Conservation (phyloP, 2,329 filamentous ascomycete species). For the Colletotrichum viniferum region DNA sequence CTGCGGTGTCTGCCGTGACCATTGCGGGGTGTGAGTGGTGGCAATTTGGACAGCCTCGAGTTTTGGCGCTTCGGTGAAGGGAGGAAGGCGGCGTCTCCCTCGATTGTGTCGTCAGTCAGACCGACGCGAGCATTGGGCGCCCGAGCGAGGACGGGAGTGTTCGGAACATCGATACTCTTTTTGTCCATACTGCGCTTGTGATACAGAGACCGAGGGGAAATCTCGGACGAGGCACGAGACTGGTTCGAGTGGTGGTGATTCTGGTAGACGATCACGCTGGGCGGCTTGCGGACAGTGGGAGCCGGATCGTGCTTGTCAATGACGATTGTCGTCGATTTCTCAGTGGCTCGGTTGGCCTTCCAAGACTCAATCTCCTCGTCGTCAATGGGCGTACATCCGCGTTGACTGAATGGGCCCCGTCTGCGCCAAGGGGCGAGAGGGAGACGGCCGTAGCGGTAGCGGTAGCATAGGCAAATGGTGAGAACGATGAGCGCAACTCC, state of each 20-base stretch:
- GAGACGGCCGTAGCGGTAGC: constrained; percentile 36
- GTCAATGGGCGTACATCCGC: constrained; percentile 63
- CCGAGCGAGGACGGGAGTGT: constrained; percentile 57
- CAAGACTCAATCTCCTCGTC: constrained; percentile 71
- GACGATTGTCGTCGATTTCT: constrained; percentile 33
- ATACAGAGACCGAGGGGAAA: constrained; percentile 5
- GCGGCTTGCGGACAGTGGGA: constrained; percentile 45
- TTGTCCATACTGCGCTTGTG: constrained; percentile 30
- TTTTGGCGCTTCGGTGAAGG: constrained; percentile 55
- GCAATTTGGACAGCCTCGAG: constrained; percentile 57
- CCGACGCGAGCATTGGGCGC: constrained; percentile 68
- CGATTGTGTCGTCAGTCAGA: constrained; percentile 64
- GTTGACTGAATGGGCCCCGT: constrained; percentile 49
- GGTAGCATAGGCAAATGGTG: constrained; percentile 40
- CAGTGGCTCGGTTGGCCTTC: constrained; percentile 43
- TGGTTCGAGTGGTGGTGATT: constrained; percentile 23
- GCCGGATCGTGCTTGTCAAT: constrained; percentile 39
- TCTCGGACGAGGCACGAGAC: constrained; percentile 8
- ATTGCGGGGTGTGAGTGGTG: constrained; percentile 35
- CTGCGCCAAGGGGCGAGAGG: constrained; percentile 44
- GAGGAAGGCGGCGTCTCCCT: constrained; percentile 65
- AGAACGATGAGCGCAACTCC: constrained; percentile 40
- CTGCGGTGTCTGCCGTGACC: constrained; percentile 43
- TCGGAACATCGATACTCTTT: constrained; percentile 50
- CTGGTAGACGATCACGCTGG: constrained; percentile 61